phyloP scores from a whole-genome alignment of 2,329 filamentous ascomycete genomes.

The Diplodia scrobiculata region DNA sequence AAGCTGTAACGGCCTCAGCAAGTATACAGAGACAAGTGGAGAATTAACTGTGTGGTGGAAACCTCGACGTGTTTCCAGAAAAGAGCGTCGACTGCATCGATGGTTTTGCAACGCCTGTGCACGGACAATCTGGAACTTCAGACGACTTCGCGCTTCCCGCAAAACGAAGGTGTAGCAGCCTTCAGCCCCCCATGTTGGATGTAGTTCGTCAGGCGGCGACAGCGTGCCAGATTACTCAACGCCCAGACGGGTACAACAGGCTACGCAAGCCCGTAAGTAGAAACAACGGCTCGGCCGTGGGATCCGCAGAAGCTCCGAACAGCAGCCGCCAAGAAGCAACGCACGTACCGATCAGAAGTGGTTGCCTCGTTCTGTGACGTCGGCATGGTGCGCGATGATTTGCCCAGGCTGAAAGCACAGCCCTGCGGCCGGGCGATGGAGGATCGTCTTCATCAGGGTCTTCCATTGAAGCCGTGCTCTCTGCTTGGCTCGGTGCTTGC shows the following conservation, averaged over 20 bases:
- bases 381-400: not conserved
- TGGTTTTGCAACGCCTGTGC: not conserved
- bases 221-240: not conserved
- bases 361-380: constrained; percentile 12
- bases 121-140: not conserved
- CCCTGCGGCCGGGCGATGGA: not conserved
- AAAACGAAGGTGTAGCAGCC: not conserved
- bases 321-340: not conserved
- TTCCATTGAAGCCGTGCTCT: constrained; percentile 3
- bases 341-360: not conserved
- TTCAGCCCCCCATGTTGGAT: not conserved
- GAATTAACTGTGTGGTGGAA: too few relatives aligned
- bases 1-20: not conserved
- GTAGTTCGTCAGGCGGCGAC: not conserved
- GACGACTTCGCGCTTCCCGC: not conserved
- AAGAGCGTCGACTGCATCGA: not conserved
- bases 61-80: not conserved
- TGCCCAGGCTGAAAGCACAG: not conserved
- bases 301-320: constrained; percentile 15
- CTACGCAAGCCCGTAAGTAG: constrained; percentile 6
- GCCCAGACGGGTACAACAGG: not conserved
- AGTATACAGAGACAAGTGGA: not conserved
- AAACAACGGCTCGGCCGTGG: constrained; percentile 5
- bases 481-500: not conserved
- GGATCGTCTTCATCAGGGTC: not conserved